Conservation (phyloP, 345 rosid genomes). For the Geranium brycei region DNA sequence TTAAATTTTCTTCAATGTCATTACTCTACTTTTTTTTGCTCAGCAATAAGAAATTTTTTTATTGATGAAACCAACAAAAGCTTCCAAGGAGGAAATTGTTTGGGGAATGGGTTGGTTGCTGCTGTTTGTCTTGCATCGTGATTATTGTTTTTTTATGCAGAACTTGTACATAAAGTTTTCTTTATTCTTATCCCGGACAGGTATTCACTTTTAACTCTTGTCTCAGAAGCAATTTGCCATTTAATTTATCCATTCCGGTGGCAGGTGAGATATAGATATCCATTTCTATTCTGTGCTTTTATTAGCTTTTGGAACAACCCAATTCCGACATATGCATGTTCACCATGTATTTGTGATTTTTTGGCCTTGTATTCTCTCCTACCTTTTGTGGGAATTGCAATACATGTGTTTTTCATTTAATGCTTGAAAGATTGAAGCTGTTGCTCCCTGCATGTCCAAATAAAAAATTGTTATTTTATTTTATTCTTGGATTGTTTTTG, state of each 20-base stretch:
- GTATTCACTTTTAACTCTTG: slow-evolving; percentile 86
- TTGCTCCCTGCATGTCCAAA: too few relatives aligned
- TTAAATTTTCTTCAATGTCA: too few relatives aligned
- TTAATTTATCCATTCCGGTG: slow-evolving; percentile 93
- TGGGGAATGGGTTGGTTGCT: not conserved
- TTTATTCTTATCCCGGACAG: slow-evolving; percentile 25
- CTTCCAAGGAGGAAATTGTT: too few relatives aligned
- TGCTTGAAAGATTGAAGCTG: not conserved
- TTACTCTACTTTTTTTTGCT: too few relatives aligned
- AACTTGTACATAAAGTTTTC: slow-evolving; percentile 3
- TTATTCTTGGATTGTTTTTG: too few relatives aligned
- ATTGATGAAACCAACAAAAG: too few relatives aligned
- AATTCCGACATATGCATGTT: not conserved
- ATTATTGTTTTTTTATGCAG: not conserved
- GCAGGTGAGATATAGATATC: slow-evolving; percentile 46
- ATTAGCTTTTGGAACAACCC: not conserved
- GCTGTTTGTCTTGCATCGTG: not conserved
- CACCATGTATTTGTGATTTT: not conserved
- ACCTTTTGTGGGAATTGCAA: not conserved
- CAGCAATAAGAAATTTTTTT: too few relatives aligned
- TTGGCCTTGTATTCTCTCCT: not conserved
- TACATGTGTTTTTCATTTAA: not conserved
- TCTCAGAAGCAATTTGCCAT: slow-evolving; percentile 95
- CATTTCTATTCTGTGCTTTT: not conserved
- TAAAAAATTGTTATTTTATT: too few relatives aligned